Evolutionary conservation across 2,329 filamentous ascomycete species (phyloP).

Genomic region (Neofusicoccum sp.): DNA sequence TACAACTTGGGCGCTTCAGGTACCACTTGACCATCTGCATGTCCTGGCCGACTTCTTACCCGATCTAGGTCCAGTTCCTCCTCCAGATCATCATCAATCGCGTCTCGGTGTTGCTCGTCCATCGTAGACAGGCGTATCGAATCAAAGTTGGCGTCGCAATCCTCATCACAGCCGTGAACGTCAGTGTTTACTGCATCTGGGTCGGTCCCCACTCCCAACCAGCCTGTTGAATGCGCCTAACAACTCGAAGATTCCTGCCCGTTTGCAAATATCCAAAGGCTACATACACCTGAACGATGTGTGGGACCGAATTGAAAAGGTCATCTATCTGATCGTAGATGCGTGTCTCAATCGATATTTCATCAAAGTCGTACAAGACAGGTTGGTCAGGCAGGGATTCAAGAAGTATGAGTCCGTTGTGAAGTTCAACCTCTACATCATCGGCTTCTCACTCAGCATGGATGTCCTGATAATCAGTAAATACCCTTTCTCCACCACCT

Average conservation of each 20-base stretch:
- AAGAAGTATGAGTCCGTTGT: slow-evolving; percentile 33
- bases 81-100: slow-evolving; percentile 35
- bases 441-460: slow-evolving; percentile 31
- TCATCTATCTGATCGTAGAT: slow-evolving; percentile 31
- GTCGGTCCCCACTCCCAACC: neutral
- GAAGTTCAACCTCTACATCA: slow-evolving; percentile 32
- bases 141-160: slow-evolving; percentile 9
- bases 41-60: no score
- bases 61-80: slow-evolving; percentile 19
- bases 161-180: slow-evolving; percentile 31
- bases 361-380: slow-evolving; percentile 29
- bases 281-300: slow-evolving; percentile 29
- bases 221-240: neutral
- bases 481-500: neutral
- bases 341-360: slow-evolving; percentile 32
- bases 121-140: neutral
- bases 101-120: slow-evolving; percentile 23
- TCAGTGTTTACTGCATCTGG: slow-evolving; percentile 34
- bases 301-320: slow-evolving; percentile 28
- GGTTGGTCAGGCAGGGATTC: slow-evolving; percentile 32
- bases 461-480: slow-evolving; percentile 26
- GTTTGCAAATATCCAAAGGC: slow-evolving; percentile 28
- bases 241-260: slow-evolving; percentile 30
- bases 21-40: no score
- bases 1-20: slow-evolving; percentile 7